Evolutionary conservation across 441 rosid genomes (phyloP).

Genomic region (Theobroma grandiflorum): DNA sequence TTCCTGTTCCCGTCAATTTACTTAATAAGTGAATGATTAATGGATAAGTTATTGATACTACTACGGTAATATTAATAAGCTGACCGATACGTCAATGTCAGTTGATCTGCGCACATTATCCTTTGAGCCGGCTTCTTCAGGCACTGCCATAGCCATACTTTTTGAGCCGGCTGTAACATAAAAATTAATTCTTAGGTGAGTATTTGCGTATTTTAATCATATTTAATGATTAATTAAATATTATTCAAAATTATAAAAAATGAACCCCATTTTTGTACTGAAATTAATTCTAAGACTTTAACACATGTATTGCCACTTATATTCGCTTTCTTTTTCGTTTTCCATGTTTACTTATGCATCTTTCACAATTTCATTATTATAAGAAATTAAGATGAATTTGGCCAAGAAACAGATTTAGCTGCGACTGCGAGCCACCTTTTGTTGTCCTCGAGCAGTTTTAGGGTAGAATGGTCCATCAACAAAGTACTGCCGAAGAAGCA

Average conservation of each 20-base stretch:
- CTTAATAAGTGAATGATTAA: neutral
- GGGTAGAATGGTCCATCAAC: constrained; percentile 31
- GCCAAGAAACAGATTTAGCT: neutral
- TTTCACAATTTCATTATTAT: no score
- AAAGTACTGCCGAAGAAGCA: neutral
- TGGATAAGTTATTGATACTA: no score
- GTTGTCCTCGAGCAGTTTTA: constrained; percentile 6
- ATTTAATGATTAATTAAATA: no score
- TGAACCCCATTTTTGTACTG: no score
- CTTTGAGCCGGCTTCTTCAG: neutral
- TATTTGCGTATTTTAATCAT: no score
- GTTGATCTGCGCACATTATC: constrained; percentile 7
- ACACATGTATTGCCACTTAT: no score
- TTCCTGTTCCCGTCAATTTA: neutral
- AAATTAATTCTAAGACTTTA: no score
- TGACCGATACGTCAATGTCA: neutral
- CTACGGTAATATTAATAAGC: neutral
- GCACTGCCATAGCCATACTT: neutral
- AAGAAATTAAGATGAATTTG: no score
- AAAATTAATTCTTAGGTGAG: no score
- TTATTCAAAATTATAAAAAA: no score
- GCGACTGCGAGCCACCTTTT: neutral
- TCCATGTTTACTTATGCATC: no score
- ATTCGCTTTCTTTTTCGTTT: no score
- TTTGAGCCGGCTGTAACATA: neutral